Percentiles rank a stretch among this genome's conserved stretches.
phyloP scores from a whole-genome alignment of 176 grass and related monocot genomes.

The Coix lacrymajobi region DNA sequence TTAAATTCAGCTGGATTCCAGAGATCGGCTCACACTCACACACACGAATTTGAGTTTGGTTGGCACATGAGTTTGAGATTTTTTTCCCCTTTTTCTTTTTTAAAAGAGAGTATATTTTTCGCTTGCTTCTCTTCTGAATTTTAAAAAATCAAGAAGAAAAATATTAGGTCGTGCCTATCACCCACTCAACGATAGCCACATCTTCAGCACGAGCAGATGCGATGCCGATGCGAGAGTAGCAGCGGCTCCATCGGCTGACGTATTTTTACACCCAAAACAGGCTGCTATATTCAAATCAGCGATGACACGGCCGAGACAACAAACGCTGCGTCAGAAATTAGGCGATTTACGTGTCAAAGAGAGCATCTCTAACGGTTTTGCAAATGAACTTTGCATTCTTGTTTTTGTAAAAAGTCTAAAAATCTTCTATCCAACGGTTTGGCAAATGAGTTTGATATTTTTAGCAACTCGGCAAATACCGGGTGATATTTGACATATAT shows the following conservation, averaged over 20 bases:
- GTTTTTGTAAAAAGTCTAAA: too few species aligned
- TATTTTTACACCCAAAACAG: neutral
- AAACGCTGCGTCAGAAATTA: conserved; percentile 8
- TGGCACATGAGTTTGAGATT: neutral
- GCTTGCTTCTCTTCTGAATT: neutral
- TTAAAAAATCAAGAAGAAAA: neutral
- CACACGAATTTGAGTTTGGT: neutral
- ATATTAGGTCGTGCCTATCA: neutral
- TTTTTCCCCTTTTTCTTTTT: neutral
- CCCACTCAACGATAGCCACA: neutral
- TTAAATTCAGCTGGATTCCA: neutral
- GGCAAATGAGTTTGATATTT: too few species aligned
- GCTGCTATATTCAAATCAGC: conserved; percentile 12
- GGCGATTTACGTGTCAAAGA: neutral
- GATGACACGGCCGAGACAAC: conserved; percentile 7
- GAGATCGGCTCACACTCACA: neutral
- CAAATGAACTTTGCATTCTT: too few species aligned
- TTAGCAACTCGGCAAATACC: too few species aligned
- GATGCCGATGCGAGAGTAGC: neutral
- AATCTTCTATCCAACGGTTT: too few species aligned
- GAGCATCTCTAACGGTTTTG: too few species aligned
- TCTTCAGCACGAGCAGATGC: neutral
- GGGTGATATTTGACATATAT: too few species aligned
- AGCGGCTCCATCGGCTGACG: conserved; percentile 1
- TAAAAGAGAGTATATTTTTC: too few species aligned